A percentile compares a stretch with the other conserved stretches of the same genome.
phyloP scores from a whole-genome alignment of 768 basidiomycete species.

The Daedaleopsis nitida region DNA sequence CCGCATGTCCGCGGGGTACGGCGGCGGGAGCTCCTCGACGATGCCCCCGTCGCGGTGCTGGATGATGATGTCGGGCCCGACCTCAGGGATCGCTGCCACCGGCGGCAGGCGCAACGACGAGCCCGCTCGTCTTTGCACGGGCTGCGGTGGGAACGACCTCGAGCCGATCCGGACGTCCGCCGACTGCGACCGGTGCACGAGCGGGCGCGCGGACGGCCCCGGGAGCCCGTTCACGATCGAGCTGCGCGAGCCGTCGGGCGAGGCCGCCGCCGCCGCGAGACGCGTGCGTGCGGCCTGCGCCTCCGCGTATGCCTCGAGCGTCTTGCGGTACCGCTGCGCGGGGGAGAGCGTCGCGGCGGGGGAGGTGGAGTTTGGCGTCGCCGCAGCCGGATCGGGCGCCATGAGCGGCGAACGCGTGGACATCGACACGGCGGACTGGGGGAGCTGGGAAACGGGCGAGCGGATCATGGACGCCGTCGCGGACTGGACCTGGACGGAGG shows the following conservation, averaged over 20 bases:
- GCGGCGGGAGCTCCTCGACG: slow-evolving; percentile 44
- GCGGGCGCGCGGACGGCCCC: slow-evolving; percentile 6
- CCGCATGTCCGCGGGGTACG: slow-evolving; percentile 27
- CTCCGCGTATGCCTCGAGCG: slow-evolving; percentile 19
- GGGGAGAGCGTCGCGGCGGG: slow-evolving; percentile 16
- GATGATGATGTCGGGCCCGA: slow-evolving; percentile 37
- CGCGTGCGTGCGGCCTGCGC: slow-evolving; percentile 22
- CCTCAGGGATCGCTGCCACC: slow-evolving; percentile 18
- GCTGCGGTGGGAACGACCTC: slow-evolving; percentile 14
- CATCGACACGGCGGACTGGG: slow-evolving; percentile 1
- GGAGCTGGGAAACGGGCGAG: not conserved
- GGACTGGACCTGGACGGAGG: not conserved
- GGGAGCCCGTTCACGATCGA: not conserved
- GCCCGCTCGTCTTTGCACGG: slow-evolving; percentile 9
- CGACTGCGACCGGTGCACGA: slow-evolving; percentile 12
- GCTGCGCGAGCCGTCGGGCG: not conserved
- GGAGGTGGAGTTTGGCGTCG: slow-evolving; percentile 18
- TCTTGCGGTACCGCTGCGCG: slow-evolving; percentile 17
- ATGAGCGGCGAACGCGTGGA: not conserved
- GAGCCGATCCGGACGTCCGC: slow-evolving; percentile 1
- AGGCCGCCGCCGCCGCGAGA: not conserved
- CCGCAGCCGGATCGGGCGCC: not conserved
- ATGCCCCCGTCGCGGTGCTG: slow-evolving; percentile 43
- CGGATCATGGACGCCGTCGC: not conserved
- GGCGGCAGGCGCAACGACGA: slow-evolving; percentile 16